Evolutionary conservation across 2,329 filamentous ascomycete species (phyloP).

Genomic region (Remersonia thermophila): DNA sequence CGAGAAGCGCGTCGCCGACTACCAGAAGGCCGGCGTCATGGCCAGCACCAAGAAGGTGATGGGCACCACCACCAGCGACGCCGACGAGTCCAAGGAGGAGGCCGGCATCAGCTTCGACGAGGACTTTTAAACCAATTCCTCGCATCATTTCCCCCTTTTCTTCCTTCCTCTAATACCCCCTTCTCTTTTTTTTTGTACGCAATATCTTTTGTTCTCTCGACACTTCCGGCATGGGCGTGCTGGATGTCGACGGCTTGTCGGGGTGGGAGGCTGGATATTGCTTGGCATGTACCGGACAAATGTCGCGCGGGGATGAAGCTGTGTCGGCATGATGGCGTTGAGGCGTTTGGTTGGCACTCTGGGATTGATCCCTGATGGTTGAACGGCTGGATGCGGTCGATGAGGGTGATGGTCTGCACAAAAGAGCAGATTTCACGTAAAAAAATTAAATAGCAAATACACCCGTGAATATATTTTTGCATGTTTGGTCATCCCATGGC

Average conservation of each 20-base stretch:
- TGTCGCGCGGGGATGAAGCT: slow-evolving; percentile 7
- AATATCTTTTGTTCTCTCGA: slow-evolving; percentile 3
- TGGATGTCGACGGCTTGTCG: slow-evolving; percentile 4
- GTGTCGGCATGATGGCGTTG: slow-evolving; percentile 5
- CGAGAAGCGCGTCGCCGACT: slow-evolving; percentile 98
- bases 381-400: background rate
- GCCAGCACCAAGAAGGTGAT: slow-evolving; percentile 65
- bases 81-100: slow-evolving; percentile 49
- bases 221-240: slow-evolving; percentile 11
- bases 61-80: slow-evolving; percentile 31
- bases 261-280: slow-evolving; percentile 11
- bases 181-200: slow-evolving; percentile 9
- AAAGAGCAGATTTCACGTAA: too few relatives aligned
- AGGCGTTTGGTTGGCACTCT: slow-evolving; percentile 4
- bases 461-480: too few relatives aligned
- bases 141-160: slow-evolving; percentile 10
- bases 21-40: slow-evolving; percentile 99
- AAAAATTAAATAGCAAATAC: too few relatives aligned
- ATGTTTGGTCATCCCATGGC: too few relatives aligned
- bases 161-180: slow-evolving; percentile 18
- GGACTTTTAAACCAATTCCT: slow-evolving; percentile 61
- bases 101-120: slow-evolving; percentile 91
- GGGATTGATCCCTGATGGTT: slow-evolving; percentile 1
- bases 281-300: slow-evolving; percentile 5
- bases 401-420: too few relatives aligned